Evolutionary conservation across 2,329 filamentous ascomycete species (phyloP).

Genomic region (Ophiobolus disseminans): DNA sequence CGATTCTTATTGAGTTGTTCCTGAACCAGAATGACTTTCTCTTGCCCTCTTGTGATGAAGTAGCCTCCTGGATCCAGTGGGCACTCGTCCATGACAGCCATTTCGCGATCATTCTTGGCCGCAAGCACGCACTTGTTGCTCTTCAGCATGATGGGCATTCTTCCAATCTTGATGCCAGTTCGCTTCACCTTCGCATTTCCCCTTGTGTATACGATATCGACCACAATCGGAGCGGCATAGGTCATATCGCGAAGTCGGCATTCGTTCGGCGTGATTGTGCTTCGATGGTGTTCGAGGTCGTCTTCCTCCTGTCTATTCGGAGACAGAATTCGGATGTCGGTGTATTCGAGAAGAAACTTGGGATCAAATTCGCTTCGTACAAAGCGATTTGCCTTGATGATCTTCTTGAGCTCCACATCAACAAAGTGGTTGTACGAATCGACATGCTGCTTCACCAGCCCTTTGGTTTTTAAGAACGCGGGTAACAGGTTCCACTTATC

Average conservation of each 20-base stretch:
- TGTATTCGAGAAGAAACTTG: slow-evolving; percentile 89
- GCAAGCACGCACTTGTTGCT: slow-evolving; percentile 91
- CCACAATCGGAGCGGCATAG: slow-evolving; percentile 93
- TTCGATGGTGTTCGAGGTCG: slow-evolving; percentile 59
- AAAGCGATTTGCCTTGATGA: slow-evolving; percentile 86
- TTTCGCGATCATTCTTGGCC: slow-evolving; percentile 82
- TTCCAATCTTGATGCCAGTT: slow-evolving; percentile 78
- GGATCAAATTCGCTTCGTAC: slow-evolving; percentile 92
- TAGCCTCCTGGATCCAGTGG: slow-evolving; percentile 96
- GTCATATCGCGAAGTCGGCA: slow-evolving; percentile 96
- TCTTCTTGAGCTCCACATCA: slow-evolving; percentile 95
- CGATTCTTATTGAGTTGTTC: slow-evolving; percentile 99
- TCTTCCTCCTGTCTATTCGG: slow-evolving; percentile 82
- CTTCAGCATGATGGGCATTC: slow-evolving; percentile 95
- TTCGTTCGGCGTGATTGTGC: slow-evolving; percentile 85
- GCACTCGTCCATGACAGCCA: slow-evolving; percentile 94
- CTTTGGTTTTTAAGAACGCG: slow-evolving; percentile 98
- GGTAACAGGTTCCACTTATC: slow-evolving; percentile 98
- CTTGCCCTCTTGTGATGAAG: slow-evolving; percentile 96
- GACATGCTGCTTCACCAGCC: slow-evolving; percentile 94
- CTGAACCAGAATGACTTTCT: slow-evolving; percentile 98
- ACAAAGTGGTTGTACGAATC: slow-evolving; percentile 99
- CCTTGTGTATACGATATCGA: slow-evolving; percentile 89
- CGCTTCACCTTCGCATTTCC: slow-evolving; percentile 78
- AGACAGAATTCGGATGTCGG: slow-evolving; percentile 84